phyloP scores from a whole-genome alignment of 352 stramenopile genomes.

The Globisporangium lucens region DNA sequence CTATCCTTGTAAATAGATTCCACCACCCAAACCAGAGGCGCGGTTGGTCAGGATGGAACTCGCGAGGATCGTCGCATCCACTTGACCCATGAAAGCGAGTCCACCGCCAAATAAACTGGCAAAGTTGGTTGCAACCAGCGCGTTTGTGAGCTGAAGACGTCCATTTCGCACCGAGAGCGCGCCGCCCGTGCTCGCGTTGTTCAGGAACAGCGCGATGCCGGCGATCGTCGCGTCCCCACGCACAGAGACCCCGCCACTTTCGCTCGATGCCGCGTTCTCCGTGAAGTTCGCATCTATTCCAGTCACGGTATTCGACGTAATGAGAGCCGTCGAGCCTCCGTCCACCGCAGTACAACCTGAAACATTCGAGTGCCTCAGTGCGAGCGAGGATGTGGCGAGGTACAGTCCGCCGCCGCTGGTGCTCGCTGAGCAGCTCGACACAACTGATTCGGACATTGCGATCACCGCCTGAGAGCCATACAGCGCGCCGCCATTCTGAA shows the following conservation, averaged over 20 bases:
- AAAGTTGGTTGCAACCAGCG: not conserved
- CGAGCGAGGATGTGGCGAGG: constrained; percentile 16
- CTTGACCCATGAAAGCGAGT: constrained; percentile 2
- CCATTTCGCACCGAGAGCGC: not conserved
- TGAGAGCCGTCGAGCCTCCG: constrained; percentile 13
- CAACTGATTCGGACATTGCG: constrained; percentile 20
- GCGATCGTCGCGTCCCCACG: not conserved
- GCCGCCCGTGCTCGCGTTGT: constrained; percentile 11
- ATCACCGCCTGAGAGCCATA: constrained; percentile 23
- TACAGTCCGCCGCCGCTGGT: constrained; percentile 24
- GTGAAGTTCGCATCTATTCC: constrained; percentile 14
- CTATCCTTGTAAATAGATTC: constrained; percentile 5
- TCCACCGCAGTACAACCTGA: constrained; percentile 1
- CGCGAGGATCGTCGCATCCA: not conserved
- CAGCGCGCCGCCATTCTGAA: constrained; percentile 26
- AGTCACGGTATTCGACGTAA: not conserved
- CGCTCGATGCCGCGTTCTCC: constrained; percentile 9
- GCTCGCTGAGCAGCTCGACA: constrained; percentile 23
- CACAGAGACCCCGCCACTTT: constrained; percentile 11
- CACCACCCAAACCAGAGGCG: constrained; percentile 5
- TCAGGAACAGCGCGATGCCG: not conserved
- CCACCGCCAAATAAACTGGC: constrained; percentile 7
- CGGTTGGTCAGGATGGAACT: constrained; percentile 1
- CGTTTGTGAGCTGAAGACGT: not conserved
- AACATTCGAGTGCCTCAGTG: constrained; percentile 11